Base-by-base conservation (phyloP, 2,329 filamentous ascomycete genomes). In the Coleophoma eucalyptorum region DNA sequence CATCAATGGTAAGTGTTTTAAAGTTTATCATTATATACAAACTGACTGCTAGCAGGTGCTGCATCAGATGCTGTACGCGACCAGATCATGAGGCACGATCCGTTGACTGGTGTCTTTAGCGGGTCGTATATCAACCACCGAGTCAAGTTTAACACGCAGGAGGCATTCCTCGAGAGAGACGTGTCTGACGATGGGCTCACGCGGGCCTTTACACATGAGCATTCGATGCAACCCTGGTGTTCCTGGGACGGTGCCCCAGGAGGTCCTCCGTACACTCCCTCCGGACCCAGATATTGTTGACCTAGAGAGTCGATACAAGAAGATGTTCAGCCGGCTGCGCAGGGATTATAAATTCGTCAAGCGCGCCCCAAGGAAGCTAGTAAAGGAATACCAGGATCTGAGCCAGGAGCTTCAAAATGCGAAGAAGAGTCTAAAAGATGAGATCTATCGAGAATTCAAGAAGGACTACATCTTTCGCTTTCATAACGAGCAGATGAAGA, bases 151-250 rank as follows among this genome's bases (percentile, higher is more conserved):
- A 62, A 59, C 55, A 40, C 55, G 19, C 37, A 60, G 47, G 51
- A 59, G 38, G 51, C 47, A 40, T 59, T 47, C 41, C 54, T 58
- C 46, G 47, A 59, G 50, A 59, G 53, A 20, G 45, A 58, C 20
- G 48, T 58, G 16, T 48, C 49, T 46, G 38, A 59, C 44, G 40
- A 61, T 48, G 50, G 58, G 18, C 50, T 61, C 4, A 58, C 51
- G 16, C 50, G 55, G 26, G 56, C 53, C 31, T 58, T 59, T 35
- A 56, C 52, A 59, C 33, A 62, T 60, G 42, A 62, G 53, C 40
- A 55, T 59, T 50, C 50, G 50, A 21, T 59, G 42, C 45, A 57
- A 59, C 43, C 54, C 54, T 13, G 46, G 54, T 32, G 51, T 45
- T 49, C 51, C 52, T 20, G 55, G 53, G 44, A 43, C 49, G 42